These are phyloP conservation scores for Oryza officinalis DNA, from an alignment of 176 grass and related monocot species.

Conservation along the genomic window DNA sequence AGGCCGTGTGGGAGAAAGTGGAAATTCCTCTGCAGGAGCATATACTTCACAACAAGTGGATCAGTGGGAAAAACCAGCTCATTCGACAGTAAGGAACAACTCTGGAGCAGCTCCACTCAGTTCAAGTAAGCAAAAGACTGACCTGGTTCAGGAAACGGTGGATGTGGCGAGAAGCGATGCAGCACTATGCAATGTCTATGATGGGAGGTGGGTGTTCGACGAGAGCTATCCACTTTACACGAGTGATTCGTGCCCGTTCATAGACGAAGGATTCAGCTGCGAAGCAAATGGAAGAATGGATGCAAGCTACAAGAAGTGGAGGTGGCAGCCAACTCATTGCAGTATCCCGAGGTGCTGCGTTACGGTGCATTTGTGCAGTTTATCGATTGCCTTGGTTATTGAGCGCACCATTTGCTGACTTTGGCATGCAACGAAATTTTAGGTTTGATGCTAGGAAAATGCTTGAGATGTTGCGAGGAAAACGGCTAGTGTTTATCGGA, in stretches of 20 bases:
- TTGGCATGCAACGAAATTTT: constrained; percentile 16
- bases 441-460: constrained; percentile 78
- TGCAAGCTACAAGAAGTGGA: constrained; percentile 69
- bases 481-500: constrained; percentile 76
- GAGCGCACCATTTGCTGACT: constrained; percentile 16
- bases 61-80: constrained; percentile 3
- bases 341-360: constrained; percentile 63
- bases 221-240: constrained; percentile 81
- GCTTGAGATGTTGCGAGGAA: constrained; percentile 74
- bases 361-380: background rate
- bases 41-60: constrained; percentile 18
- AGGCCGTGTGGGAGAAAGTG: background rate
- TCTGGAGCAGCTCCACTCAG: background rate
- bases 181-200: constrained; percentile 61
- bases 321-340: constrained; percentile 83
- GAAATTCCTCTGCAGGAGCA: constrained; percentile 31
- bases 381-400: background rate
- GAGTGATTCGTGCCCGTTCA: constrained; percentile 71
- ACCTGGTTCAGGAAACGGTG: constrained; percentile 15
- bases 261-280: constrained; percentile 93
- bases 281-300: constrained; percentile 79
- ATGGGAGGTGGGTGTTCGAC: constrained; percentile 91
- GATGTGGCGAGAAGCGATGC: background rate
- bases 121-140: constrained; percentile 9
- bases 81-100: constrained; percentile 19